Percentiles rank a stretch among this genome's conserved stretches.
phyloP scores from a whole-genome alignment of 2,329 filamentous ascomycete genomes.

The Penicillium sp. region DNA sequence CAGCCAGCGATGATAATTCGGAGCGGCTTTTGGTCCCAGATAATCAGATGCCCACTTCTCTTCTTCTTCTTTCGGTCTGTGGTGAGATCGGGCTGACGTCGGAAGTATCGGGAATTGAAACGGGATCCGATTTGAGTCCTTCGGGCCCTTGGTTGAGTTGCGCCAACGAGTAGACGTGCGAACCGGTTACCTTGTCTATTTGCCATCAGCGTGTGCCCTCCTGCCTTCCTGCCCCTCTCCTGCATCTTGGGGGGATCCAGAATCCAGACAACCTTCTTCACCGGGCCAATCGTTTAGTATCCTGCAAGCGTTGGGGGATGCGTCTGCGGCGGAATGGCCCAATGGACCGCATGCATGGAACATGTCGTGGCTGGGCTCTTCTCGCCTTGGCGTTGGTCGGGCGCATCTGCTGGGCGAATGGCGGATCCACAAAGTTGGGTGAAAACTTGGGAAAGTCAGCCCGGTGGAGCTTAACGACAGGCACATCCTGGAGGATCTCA shows the following conservation, averaged over 20 bases:
- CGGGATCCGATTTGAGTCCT: neutral
- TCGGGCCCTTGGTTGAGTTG: neutral
- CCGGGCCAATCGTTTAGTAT: neutral
- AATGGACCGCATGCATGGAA: conserved; percentile 3
- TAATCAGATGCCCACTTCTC: neutral
- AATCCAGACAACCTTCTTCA: neutral
- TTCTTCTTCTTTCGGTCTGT: too few relatives aligned
- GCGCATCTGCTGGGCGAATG: neutral
- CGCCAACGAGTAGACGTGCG: neutral
- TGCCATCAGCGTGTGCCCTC: neutral
- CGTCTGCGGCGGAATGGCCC: conserved; percentile 1
- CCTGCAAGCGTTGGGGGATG: neutral
- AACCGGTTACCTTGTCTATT: too few relatives aligned
- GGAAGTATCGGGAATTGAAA: neutral
- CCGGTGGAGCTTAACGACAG: conserved; percentile 3
- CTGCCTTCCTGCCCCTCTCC: neutral
- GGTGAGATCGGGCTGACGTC: conserved; percentile 6
- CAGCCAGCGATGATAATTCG: neutral
- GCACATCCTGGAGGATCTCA: neutral
- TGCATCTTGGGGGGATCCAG: neutral
- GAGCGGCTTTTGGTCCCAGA: neutral
- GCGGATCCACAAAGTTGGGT: neutral
- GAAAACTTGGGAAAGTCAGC: neutral
- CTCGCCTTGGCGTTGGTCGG: conserved; percentile 7
- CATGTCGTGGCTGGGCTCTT: neutral